Base-by-base conservation (phyloP, 495 filamentous ascomycete genomes). In the Ascobolus immersus region DNA sequence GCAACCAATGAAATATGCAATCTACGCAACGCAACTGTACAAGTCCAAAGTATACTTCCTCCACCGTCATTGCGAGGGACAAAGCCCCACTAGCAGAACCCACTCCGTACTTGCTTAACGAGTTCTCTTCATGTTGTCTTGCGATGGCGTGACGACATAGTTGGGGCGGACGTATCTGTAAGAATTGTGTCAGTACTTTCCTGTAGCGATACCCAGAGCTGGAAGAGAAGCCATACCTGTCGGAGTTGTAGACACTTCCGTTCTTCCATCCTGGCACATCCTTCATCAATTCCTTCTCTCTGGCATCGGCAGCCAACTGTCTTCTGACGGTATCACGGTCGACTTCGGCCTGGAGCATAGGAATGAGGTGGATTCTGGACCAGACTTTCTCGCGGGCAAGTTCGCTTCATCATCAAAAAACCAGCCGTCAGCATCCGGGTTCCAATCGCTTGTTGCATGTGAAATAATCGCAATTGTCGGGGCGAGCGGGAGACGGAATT, bases 371-470 rank as follows among this genome's bases (percentile, higher is more conserved):
- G 44, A 94, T 82, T 43, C 86, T 73, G 28, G 72, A 62, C 86
- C 86, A 96, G 65, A 92, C 81, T 61, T 96, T 96, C 49, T 96
- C 86, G 28, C 86, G 77, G 34, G 71, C 76, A 39, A 89, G 74
- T 52, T 96, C 86, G 49, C 84, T 93, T 43, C 35, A 18, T 19
- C 11, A 4, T 30, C 29, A 15, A 4, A 28, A 29, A 8, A n/a
- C 29, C 25, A 37, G 23, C 39, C 17, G 39, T 36, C 18, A n/a
- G n/a, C n/a, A n/a, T 22, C 6, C 4, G 21, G 15, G 7, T 21
- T 20, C 4, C 11, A 25, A 27, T 7, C 5, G 10, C 34, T n/a
- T n/a, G n/a, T 26, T 5, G 13, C 8, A n/a, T 15, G 2, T 13
- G 7, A 17, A 15, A 33, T 7, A 20, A 22, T 8, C 10, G 30